Conservation (phyloP, 345 rosid species). For the Populus alba region DNA sequence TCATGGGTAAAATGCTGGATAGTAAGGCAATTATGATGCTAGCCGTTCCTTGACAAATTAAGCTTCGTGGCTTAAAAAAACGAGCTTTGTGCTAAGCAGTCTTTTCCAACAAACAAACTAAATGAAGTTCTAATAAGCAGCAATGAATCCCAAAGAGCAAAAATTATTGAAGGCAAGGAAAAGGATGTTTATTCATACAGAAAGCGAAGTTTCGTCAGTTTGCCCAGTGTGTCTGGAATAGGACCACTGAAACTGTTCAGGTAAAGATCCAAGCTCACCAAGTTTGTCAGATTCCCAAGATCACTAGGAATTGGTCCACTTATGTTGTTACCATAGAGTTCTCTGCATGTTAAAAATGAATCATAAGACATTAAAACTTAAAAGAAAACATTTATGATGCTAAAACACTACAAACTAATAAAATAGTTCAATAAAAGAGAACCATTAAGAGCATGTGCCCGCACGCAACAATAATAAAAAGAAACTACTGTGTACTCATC, state of each 20-base stretch:
- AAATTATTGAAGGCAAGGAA: not conserved
- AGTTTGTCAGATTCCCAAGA: slow-evolving; percentile 36
- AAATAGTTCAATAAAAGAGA: not conserved
- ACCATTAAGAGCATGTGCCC: not conserved
- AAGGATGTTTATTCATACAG: slow-evolving; percentile 30
- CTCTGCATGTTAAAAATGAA: slow-evolving; percentile 20
- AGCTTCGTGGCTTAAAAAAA: not conserved
- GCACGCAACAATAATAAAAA: not conserved
- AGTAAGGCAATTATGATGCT: not conserved
- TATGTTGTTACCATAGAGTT: slow-evolving; percentile 42
- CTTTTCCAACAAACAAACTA: not conserved
- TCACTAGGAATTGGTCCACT: slow-evolving; percentile 37
- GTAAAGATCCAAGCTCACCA: slow-evolving; percentile 51
- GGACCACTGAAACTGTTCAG: slow-evolving; percentile 34
- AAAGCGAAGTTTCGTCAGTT: slow-evolving; percentile 34
- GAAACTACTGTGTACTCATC: not conserved
- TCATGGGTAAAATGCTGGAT: not conserved
- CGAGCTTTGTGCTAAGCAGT: not conserved
- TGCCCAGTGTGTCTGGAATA: slow-evolving; percentile 39
- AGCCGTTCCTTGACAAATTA: not conserved
- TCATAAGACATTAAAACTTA: not conserved
- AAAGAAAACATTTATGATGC: not conserved
- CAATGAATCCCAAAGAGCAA: not conserved
- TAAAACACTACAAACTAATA: not conserved
- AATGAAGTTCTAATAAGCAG: not conserved